These are phyloP conservation scores for Mucor racemosus DNA, from an alignment of 371 early-diverging fungal genomes.

Conservation along the genomic window DNA sequence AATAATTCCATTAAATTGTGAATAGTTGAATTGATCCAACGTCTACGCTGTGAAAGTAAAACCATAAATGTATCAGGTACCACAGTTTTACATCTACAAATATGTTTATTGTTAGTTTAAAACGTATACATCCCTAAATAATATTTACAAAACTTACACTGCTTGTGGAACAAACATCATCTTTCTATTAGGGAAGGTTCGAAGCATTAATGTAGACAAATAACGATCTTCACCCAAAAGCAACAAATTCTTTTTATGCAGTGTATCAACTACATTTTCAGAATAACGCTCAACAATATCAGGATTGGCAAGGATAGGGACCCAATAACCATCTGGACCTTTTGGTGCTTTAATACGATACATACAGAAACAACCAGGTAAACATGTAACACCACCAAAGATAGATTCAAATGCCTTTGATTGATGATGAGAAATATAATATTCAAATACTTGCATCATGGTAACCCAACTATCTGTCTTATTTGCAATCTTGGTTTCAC, in stretches of 20 bases:
- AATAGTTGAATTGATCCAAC: slow-evolving; percentile 99
- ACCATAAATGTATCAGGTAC: slow-evolving; percentile 96
- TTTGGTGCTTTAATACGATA: slow-evolving; percentile 89
- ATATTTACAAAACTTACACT: slow-evolving; percentile 30
- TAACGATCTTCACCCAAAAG: slow-evolving; percentile 99
- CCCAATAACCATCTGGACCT: slow-evolving; percentile 79
- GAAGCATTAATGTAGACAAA: slow-evolving; percentile 97
- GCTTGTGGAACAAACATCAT: slow-evolving; percentile 98
- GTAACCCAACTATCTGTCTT: slow-evolving; percentile 85
- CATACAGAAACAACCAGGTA: slow-evolving; percentile 98
- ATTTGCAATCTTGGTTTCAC: slow-evolving; percentile 91
- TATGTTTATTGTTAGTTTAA: not conserved
- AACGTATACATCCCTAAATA: not conserved
- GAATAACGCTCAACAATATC: slow-evolving; percentile 96
- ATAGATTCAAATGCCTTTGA: slow-evolving; percentile 94
- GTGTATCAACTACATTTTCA: slow-evolving; percentile 94
- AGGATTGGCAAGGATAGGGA: slow-evolving; percentile 91
- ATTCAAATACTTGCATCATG: slow-evolving; percentile 78
- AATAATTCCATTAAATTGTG: slow-evolving; percentile 97
- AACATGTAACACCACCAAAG: slow-evolving; percentile 96
- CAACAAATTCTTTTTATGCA: slow-evolving; percentile 98
- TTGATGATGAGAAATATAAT: slow-evolving; percentile 94
- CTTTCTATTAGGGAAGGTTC: slow-evolving; percentile 96
- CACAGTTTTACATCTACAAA: slow-evolving; percentile 83
- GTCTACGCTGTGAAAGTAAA: slow-evolving; percentile 95